Conservation (phyloP, 441 rosid species). For the Gossypium davidsonii region DNA sequence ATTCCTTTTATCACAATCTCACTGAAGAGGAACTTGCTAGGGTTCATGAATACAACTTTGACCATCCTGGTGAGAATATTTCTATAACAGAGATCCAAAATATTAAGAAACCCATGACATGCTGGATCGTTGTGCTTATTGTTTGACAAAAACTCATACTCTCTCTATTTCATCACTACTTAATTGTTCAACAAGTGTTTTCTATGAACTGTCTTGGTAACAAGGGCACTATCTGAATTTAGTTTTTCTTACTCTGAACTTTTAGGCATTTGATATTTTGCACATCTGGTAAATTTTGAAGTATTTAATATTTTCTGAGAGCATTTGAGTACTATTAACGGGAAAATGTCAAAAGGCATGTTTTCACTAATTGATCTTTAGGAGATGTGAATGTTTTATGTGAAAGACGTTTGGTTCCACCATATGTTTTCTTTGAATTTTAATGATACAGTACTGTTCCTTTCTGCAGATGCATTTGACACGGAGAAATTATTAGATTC, state of each 20-base stretch:
- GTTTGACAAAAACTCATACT: not conserved
- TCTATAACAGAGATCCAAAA: conserved; percentile 11
- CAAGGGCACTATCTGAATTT: not conserved
- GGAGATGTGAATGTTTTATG: conserved; percentile 3
- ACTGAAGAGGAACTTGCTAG: conserved; percentile 73
- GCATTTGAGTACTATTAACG: not conserved
- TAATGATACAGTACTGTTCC: conserved; percentile 17
- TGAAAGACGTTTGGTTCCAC: conserved; percentile 4
- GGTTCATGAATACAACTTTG: conserved; percentile 97
- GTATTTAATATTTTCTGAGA: not conserved
- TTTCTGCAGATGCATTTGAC: conserved; percentile 82
- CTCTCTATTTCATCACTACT: not conserved
- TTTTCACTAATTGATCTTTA: not conserved
- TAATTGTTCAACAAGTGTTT: not conserved
- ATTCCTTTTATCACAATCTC: conserved; percentile 92
- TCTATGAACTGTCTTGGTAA: not conserved
- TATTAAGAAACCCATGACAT: not conserved
- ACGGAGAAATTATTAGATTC: conserved; percentile 63
- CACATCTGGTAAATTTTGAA: not conserved
- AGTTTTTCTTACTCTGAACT: not conserved
- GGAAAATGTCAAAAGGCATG: not conserved
- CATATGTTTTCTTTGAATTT: conserved; percentile 9
- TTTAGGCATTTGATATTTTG: not conserved
- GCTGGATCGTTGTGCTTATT: not conserved
- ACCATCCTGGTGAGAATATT: conserved; percentile 92